Evolutionary conservation across 139 green algal species (phyloP), one percentile per base, ranked within the genome.

Genomic region (Chlorella ohadii): DNA sequence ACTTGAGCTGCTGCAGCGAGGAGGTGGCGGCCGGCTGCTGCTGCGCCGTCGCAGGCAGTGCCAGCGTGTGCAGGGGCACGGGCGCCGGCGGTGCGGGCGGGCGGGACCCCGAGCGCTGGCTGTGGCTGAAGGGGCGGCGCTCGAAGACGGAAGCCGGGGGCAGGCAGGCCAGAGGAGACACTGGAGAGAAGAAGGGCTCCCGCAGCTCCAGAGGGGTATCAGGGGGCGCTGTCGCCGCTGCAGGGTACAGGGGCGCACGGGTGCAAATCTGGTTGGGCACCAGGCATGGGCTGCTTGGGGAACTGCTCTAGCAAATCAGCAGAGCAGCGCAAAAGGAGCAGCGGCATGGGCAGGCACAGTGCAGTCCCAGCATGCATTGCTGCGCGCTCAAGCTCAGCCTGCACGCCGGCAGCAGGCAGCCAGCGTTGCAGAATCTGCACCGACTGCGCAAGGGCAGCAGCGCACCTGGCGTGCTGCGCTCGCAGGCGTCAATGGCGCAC

Each of bases 401-500:
- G n/a, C n/a, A n/a, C n/a, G n/a, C n/a, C n/a, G n/a, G n/a, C n/a
- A n/a, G n/a, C n/a, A n/a, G n/a, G n/a, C n/a, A n/a, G n/a, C n/a
- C n/a, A n/a, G n/a, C n/a, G n/a, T n/a, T n/a, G n/a, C n/a, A n/a
- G n/a, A n/a, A n/a, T n/a, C n/a, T n/a, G n/a, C n/a, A n/a, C n/a
- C n/a, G n/a, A n/a, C n/a, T n/a, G n/a, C n/a, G n/a, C n/a, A n/a
- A n/a, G n/a, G n/a, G n/a, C n/a, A n/a, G n/a, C 44, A 51, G 44
- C 44, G 9, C 44, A 51, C 44, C 44, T 51, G 44, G 44, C 44
- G 44, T 47, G 33, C 34, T 47, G 68, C 23, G 36, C 68, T 80
- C 74, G 33, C 25, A 81, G 4, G 57, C 56, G 12, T 81, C 75
- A 12, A 81, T 71, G 36, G 75, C 75, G 5, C 34, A 72, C 75